Evolutionary conservation across 2,329 filamentous ascomycete species (phyloP).

Genomic region (Cordyceps cateniannulata): DNA sequence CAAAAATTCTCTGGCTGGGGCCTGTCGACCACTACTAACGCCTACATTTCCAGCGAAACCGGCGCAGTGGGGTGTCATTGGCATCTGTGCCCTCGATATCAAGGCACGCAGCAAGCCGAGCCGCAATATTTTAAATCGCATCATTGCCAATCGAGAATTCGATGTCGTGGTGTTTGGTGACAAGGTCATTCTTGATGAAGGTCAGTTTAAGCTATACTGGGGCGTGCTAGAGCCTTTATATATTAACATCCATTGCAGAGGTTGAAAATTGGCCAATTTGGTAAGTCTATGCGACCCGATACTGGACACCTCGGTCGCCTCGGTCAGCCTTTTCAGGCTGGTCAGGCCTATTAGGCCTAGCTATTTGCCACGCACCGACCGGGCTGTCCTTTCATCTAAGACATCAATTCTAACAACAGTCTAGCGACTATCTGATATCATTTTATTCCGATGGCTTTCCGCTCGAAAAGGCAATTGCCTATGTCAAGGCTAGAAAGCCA

Average conservation of each 20-base stretch:
- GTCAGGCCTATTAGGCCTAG: slow-evolving; percentile 25
- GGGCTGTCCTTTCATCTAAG: background rate
- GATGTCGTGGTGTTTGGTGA: slow-evolving; percentile 97
- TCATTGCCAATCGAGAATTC: slow-evolving; percentile 87
- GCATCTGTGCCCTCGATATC: slow-evolving; percentile 89
- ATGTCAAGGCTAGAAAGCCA: slow-evolving; percentile 85
- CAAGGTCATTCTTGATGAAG: slow-evolving; percentile 95
- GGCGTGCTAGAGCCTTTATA: slow-evolving; percentile 11
- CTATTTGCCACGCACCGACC: slow-evolving; percentile 17
- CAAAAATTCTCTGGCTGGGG: background rate
- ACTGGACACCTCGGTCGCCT: slow-evolving; percentile 24
- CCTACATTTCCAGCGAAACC: slow-evolving; percentile 40
- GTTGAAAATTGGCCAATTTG: slow-evolving; percentile 95
- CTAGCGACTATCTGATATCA: slow-evolving; percentile 84
- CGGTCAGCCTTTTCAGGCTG: too few species aligned
- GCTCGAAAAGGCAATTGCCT: slow-evolving; percentile 92
- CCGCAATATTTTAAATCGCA: slow-evolving; percentile 86
- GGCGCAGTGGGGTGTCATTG: slow-evolving; percentile 63
- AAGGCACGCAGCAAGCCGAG: slow-evolving; percentile 97
- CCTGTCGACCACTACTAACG: slow-evolving; percentile 22
- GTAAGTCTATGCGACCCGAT: slow-evolving; percentile 33
- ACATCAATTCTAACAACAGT: slow-evolving; percentile 18
- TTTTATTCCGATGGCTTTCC: slow-evolving; percentile 99
- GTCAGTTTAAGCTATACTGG: slow-evolving; percentile 27
- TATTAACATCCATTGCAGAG: slow-evolving; percentile 36